Evolutionary conservation across 495 filamentous ascomycete species (phyloP), one percentile per base, ranked within the genome.

Genomic region (Glarea lozoyensis): DNA sequence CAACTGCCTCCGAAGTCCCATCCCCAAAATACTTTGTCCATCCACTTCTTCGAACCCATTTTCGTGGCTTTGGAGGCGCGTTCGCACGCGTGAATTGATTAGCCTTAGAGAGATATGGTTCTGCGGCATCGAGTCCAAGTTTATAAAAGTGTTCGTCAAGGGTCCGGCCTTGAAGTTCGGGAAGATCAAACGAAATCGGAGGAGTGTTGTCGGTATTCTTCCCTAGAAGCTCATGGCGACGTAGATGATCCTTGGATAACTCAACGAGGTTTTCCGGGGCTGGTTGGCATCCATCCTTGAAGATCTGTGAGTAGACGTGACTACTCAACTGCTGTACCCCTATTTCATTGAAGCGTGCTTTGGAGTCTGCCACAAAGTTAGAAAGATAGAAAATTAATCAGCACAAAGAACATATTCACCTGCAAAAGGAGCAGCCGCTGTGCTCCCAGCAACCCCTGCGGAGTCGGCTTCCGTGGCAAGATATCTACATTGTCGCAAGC

Each of bases 91-190:
- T 75, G 57, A 93, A 92, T 17, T 75, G 62, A 56, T 86, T 86
- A 5, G 93, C 84, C 39, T 77, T 68, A 0, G 63, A 61, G 30
- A 95, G 61, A 57, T 88, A 96, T n/a, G 90, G 89, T 49, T 96
- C 85, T 17, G 86, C 86, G 11, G 81, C 76, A 56, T 95, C 87
- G 65, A 82, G 75, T 16, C 92, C 92, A 4, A 99, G 75, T 58
- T 78, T 89, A 68, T 86, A 70, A 57, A 99, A 99, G 61, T 99
- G 92, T 52, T 97, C 93, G 60, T 97, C 93, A 18, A 99, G 63
- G 0, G 86, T 84, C 20, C 69, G 53, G 3, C 92, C 93, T 39
- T 85, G 81, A 7, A 99, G 74, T 13, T 63, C 53, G 0, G 92
- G 92, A 1, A 99, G 65, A 47, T 95, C 78, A 59, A 97, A 96